phyloP scores from a whole-genome alignment of 2,329 filamentous ascomycete species.

The Cladophialophora bantiana region DNA sequence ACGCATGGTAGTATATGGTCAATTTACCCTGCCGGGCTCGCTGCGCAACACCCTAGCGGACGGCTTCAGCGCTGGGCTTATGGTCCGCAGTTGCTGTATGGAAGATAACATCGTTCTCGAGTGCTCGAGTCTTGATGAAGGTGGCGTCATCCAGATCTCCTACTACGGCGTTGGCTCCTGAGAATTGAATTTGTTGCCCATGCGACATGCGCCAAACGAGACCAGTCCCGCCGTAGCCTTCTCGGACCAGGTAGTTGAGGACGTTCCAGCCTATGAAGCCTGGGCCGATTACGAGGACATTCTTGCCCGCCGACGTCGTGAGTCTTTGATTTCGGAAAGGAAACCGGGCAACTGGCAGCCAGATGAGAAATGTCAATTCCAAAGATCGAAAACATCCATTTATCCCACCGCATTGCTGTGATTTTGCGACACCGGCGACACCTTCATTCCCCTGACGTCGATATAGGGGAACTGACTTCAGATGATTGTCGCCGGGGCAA shows the following conservation, averaged over 20 bases:
- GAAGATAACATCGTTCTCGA: conserved; percentile 53
- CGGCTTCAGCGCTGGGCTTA: conserved; percentile 54
- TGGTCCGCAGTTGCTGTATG: conserved; percentile 61
- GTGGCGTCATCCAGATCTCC: conserved; percentile 52
- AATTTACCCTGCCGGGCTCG: conserved; percentile 47
- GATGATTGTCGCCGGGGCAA: no score
- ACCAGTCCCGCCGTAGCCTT: conserved; percentile 54
- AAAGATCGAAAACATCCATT: no score
- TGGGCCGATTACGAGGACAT: conserved; percentile 35
- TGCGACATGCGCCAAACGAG: conserved; percentile 34
- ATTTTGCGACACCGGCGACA: no score
- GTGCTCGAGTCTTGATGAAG: conserved; percentile 49
- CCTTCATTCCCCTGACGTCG: no score
- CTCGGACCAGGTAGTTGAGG: conserved; percentile 49
- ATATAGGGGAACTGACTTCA: no score
- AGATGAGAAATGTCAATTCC: no score
- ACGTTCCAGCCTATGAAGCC: conserved; percentile 54
- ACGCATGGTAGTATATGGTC: conserved; percentile 61
- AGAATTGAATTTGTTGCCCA: conserved; percentile 39
- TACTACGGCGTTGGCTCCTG: conserved; percentile 48
- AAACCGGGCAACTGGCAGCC: no score
- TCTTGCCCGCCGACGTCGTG: conserved; percentile 20
- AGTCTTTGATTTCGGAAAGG: no score
- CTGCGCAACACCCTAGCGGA: conserved; percentile 53
- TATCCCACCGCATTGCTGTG: no score